A percentile compares a stretch with the other conserved stretches of the same genome.
phyloP scores from a whole-genome alignment of 179 eudicot genomes.

The Beta macrorhiza region DNA sequence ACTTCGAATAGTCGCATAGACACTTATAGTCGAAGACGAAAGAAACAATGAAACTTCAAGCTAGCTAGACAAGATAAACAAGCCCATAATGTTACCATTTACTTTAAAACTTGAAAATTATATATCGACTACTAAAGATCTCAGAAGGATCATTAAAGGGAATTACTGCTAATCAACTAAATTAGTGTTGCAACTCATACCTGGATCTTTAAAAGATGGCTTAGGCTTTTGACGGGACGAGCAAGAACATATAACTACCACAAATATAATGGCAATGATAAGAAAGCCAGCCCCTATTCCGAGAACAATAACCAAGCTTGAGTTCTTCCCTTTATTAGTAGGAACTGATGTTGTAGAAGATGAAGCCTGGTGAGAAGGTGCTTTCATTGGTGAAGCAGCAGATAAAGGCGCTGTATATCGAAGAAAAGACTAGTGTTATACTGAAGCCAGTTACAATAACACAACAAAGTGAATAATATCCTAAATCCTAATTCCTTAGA shows the following conservation, averaged over 20 bases:
- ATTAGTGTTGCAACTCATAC: constrained; percentile 34
- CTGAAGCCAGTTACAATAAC: background rate
- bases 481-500: background rate
- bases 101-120: background rate
- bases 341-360: constrained; percentile 38
- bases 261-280: constrained; percentile 38
- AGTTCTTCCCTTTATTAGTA: constrained; percentile 44
- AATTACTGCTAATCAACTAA: background rate
- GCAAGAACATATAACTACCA: constrained; percentile 51
- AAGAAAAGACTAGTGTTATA: constrained; percentile 14
- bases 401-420: constrained; percentile 60
- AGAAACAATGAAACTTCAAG: background rate
- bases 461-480: background rate
- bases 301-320: constrained; percentile 45
- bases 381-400: constrained; percentile 46
- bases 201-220: constrained; percentile 53
- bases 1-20: background rate
- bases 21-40: background rate
- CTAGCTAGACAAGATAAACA: background rate
- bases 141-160: background rate
- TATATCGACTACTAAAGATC: background rate
- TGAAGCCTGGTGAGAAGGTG: constrained; percentile 47
- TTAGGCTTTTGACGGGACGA: constrained; percentile 45
- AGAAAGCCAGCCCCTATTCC: constrained; percentile 54
- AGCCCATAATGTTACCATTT: background rate